A percentile compares a stretch with the other conserved stretches of the same genome.
Evolutionary conservation across 1,284 basidiomycete species (phyloP).

Genomic region (Chalciporus piperatoides): DNA sequence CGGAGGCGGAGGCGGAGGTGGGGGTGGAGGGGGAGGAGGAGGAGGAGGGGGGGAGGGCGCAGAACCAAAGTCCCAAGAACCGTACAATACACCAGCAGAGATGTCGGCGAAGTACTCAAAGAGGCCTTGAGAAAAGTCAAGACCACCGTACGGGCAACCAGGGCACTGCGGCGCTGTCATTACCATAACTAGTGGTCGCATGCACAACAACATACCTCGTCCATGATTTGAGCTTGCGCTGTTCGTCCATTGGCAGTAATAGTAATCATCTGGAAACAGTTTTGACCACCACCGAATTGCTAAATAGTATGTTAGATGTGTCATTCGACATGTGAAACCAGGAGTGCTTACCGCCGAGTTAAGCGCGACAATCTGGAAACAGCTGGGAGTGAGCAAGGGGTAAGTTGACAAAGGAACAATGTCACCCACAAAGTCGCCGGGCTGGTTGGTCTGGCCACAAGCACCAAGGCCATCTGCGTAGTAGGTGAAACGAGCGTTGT

Average conservation of each 20-base stretch:
- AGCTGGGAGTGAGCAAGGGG: not conserved
- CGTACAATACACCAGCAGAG: constrained; percentile 40
- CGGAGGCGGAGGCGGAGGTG: constrained; percentile 15
- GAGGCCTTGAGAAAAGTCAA: constrained; percentile 40
- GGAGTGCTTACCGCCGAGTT: constrained; percentile 21
- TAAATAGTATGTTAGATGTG: constrained; percentile 21
- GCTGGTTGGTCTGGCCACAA: constrained; percentile 18
- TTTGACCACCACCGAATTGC: constrained; percentile 39
- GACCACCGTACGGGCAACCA: constrained; percentile 42
- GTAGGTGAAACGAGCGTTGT: constrained; percentile 27
- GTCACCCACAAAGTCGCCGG: constrained; percentile 27
- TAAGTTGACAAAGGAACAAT: not conserved
- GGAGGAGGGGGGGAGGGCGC: constrained; percentile 28
- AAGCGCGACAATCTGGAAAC: constrained; percentile 34
- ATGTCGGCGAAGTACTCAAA: constrained; percentile 44
- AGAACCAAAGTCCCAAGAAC: constrained; percentile 40
- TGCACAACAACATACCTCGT: constrained; percentile 40
- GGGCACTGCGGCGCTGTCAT: constrained; percentile 42
- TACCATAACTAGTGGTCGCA: not conserved
- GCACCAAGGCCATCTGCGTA: constrained; percentile 31
- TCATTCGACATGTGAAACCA: not conserved
- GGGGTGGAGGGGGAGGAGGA: constrained; percentile 18
- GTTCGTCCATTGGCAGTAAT: constrained; percentile 54
- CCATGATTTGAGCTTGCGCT: constrained; percentile 49
- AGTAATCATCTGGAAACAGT: constrained; percentile 54